Percentiles rank a stretch among this genome's conserved stretches.
phyloP scores from a whole-genome alignment of 2,329 filamentous ascomycete species.

The Lachnellula hyalina region DNA sequence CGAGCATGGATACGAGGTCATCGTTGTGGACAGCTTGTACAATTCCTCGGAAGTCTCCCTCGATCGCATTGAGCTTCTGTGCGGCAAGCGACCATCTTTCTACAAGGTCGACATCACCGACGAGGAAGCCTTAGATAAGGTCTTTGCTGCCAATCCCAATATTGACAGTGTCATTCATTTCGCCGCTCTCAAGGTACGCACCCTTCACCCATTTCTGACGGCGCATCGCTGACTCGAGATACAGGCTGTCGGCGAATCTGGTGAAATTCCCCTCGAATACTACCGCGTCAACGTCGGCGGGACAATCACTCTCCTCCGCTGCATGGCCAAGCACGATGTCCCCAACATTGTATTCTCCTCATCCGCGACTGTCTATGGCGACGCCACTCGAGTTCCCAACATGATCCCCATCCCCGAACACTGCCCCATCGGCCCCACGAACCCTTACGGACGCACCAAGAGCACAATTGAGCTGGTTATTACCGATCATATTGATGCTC shows the following conservation, averaged over 20 bases:
- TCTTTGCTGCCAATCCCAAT: conserved; percentile 83
- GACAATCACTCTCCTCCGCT: conserved; percentile 77
- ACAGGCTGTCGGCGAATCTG: conserved; percentile 91
- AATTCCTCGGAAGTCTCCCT: conserved; percentile 90
- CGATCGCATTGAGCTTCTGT: conserved; percentile 92
- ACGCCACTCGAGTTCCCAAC: conserved; percentile 89
- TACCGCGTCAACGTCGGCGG: conserved; percentile 96
- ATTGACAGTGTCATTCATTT: conserved; percentile 99
- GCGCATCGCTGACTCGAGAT: conserved; percentile 10
- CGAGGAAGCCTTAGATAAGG: conserved; percentile 73
- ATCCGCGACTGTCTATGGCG: conserved; percentile 95
- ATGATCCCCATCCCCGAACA: conserved; percentile 99
- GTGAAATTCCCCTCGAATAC: conserved; percentile 92
- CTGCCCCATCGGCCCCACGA: conserved; percentile 93
- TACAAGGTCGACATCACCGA: conserved; percentile 85
- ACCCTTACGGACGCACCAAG: conserved; percentile 97
- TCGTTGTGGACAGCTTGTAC: conserved; percentile 95
- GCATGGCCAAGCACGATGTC: conserved; percentile 87
- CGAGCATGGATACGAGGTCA: conserved; percentile 90
- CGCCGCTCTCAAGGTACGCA: conserved; percentile 81
- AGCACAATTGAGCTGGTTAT: conserved; percentile 88
- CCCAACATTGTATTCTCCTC: conserved; percentile 98
- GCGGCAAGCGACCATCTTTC: conserved; percentile 80
- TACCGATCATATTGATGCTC: conserved; percentile 80
- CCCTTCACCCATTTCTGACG: not conserved